These are phyloP conservation scores for Citrus trifoliata DNA, from an alignment of 345 rosid genomes.

Conservation along the genomic window DNA sequence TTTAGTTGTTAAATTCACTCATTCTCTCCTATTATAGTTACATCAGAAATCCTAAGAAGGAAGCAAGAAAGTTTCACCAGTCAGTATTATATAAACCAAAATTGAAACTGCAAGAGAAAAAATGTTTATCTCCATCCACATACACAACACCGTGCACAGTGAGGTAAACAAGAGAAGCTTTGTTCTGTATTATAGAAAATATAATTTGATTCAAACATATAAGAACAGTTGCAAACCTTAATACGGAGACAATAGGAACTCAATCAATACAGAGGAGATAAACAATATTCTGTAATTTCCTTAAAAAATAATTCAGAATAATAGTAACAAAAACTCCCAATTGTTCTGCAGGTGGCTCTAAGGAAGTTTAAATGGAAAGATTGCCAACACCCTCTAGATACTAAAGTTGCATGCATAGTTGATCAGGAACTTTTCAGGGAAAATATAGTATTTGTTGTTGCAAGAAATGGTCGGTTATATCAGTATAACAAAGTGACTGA, in stretches of 20 bases:
- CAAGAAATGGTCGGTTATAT: conserved; percentile 47
- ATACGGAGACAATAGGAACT: not conserved
- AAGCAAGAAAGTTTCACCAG: too few species aligned
- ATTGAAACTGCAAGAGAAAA: not conserved
- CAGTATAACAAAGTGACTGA: conserved; percentile 66
- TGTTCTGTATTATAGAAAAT: not conserved
- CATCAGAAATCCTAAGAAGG: not conserved
- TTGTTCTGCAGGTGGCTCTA: conserved; percentile 43
- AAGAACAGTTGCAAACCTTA: not conserved
- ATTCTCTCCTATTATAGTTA: not conserved
- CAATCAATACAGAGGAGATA: not conserved
- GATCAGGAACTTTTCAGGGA: conserved; percentile 63
- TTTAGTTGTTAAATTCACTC: not conserved
- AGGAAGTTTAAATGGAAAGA: conserved; percentile 68
- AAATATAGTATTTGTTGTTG: conserved; percentile 48
- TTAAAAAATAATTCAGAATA: not conserved
- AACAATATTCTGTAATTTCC: not conserved
- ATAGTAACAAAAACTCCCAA: not conserved
- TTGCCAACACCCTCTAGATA: conserved; percentile 45
- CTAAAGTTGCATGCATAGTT: conserved; percentile 52
- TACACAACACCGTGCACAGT: not conserved
- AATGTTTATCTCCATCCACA: not conserved
- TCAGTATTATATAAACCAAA: not conserved
- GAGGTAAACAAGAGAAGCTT: not conserved
- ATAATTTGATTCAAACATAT: not conserved